Conservation (phyloP, 2,329 filamentous ascomycete species). For the Didymosphaeria variabile region DNA sequence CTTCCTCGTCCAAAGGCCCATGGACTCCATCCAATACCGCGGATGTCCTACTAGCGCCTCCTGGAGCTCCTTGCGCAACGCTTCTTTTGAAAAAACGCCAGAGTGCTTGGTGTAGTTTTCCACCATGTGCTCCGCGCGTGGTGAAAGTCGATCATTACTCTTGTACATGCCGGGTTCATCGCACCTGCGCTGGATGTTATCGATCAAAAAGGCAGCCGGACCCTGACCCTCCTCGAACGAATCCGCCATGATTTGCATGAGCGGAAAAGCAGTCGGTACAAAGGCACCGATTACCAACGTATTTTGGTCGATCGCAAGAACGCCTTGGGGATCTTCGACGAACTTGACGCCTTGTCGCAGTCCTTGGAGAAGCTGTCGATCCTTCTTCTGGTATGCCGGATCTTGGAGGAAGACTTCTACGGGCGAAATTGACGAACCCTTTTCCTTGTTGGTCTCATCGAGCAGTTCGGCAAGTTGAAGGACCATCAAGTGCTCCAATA, state of each 20-base stretch:
- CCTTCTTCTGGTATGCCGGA: slow-evolving; percentile 24
- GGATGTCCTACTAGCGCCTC: neutral
- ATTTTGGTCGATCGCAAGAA: slow-evolving; percentile 26
- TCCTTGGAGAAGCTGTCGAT: slow-evolving; percentile 13
- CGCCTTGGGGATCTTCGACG: slow-evolving; percentile 26
- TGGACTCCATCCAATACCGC: neutral
- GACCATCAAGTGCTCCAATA: slow-evolving; percentile 26
- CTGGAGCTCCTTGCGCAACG: neutral
- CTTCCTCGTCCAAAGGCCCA: neutral
- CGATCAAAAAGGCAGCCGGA: slow-evolving; percentile 19
- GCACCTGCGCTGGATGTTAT: slow-evolving; percentile 2
- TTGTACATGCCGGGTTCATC: neutral
- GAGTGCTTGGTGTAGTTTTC: neutral
- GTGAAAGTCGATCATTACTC: neutral
- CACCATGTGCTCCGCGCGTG: neutral
- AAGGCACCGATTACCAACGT: slow-evolving; percentile 26
- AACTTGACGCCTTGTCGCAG: slow-evolving; percentile 7
- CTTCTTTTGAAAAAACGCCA: neutral
- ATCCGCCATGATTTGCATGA: slow-evolving; percentile 31
- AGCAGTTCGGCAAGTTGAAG: slow-evolving; percentile 24
- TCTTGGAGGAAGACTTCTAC: slow-evolving; percentile 29
- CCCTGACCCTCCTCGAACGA: slow-evolving; percentile 7
- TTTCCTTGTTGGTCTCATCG: neutral
- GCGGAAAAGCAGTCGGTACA: slow-evolving; percentile 23
- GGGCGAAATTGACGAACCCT: neutral